Conservation (phyloP, 306 rosid species). For the Neltuma alba region DNA sequence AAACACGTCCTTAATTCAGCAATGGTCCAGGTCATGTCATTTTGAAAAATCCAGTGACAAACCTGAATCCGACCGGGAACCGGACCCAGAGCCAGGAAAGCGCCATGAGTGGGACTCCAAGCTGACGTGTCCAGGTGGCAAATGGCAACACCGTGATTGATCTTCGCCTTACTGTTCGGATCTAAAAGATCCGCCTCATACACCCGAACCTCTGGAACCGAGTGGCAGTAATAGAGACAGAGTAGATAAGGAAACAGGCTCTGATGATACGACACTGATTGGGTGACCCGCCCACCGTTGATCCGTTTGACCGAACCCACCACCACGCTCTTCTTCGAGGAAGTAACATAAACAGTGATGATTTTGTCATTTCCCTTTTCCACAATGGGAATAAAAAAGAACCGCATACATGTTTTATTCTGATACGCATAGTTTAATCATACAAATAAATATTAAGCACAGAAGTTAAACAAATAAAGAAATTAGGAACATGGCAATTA, state of each 20-base stretch:
- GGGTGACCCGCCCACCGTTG: conserved; percentile 67
- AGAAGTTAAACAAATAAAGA: no score
- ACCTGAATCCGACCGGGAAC: conserved; percentile 79
- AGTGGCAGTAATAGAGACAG: conserved; percentile 88
- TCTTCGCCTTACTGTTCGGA: conserved; percentile 53
- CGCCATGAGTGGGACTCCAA: conserved; percentile 82
- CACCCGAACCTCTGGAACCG: conserved; percentile 86
- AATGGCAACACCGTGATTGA: conserved; percentile 78
- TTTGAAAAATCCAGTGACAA: conserved; percentile 90
- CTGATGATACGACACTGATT: conserved; percentile 83
- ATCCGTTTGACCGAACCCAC: conserved; percentile 62
- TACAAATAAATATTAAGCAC: no score
- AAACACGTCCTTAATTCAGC: no score
- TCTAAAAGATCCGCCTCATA: conserved; percentile 79
- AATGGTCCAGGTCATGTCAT: conserved; percentile 76
- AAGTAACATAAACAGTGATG: no score
- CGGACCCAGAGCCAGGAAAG: conserved; percentile 73
- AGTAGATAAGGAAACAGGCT: conserved; percentile 80
- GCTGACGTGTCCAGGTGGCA: conserved; percentile 87
- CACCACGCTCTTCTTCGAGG: conserved; percentile 46
- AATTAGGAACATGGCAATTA: no score
- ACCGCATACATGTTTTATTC: no score
- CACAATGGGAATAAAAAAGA: no score
- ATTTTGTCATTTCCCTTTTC: no score
- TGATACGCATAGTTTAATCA: no score